Evolutionary conservation across 345 rosid genomes (phyloP), one percentile per base, ranked within the genome.

Genomic region (Citrus glauca): DNA sequence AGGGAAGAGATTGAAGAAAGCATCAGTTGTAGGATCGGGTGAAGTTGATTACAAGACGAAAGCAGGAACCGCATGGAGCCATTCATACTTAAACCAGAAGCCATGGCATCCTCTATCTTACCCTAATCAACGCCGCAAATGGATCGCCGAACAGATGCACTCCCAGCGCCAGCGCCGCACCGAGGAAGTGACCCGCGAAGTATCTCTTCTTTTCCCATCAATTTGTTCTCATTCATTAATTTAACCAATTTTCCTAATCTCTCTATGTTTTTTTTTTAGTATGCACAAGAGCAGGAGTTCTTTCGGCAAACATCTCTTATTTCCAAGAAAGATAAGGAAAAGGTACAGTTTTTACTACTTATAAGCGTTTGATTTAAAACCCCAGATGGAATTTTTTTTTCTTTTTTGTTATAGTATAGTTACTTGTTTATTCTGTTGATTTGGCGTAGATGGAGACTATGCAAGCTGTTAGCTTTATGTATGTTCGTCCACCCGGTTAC

Each of bases 71-170:
- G 98, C 98, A 3, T 95, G 99, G 98, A 95, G 99, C 89, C 99
- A 95, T 80, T 88, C 93, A 33, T 95, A 86, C 81, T 92, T 95
- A 55, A 95, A 95, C 77, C 99, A 95, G 87, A 95, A 95, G 91
- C 99, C 99, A 69, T 95, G 99, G 99, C 98, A 94, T 86, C 99
- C 99, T 11, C 97, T 96, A 78, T 96, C 99, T 59, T 94, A 96
- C 72, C 98, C 99, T 32, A 96, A 96, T 77, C 98, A 94, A 78
- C 98, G 94, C 73, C 98, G 99, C 87, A 94, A 96, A 83, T 96
- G 99, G 99, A 92, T 94, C 85, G 98, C 99, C 71, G 99, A 94
- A 80, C 98, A 96, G 88, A 81, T 94, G 71, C 86, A 94, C 66
- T 88, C 97, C 61, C 92, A 96, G 57, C 93, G 86, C 66, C 76